Conservation (phyloP, 1,284 basidiomycete genomes). For the Porodaedalea pini region DNA sequence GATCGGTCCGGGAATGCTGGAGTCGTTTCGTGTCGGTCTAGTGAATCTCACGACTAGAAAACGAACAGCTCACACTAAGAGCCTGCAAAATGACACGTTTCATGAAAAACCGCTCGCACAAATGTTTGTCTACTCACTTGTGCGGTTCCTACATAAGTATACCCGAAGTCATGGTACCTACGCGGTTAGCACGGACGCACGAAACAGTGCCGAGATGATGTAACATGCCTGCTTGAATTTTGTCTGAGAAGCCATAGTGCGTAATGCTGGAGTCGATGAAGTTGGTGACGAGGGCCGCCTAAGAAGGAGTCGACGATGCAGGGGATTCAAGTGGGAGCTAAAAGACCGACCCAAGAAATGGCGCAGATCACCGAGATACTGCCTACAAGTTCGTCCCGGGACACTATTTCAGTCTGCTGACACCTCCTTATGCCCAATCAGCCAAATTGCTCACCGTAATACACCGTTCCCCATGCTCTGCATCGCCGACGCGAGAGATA, state of each 20-base stretch:
- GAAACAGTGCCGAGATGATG: neutral
- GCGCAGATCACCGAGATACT: no score
- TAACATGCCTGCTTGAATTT: conserved; percentile 36
- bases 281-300: neutral
- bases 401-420: conserved; percentile 6
- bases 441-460: conserved; percentile 2
- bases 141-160: conserved; percentile 47
- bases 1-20: conserved; percentile 78
- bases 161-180: conserved; percentile 4
- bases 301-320: no score
- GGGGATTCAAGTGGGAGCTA: neutral
- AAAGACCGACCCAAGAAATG: no score
- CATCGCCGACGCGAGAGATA: neutral
- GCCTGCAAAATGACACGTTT: conserved; percentile 34
- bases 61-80: conserved; percentile 54
- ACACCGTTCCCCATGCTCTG: neutral
- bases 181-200: conserved; percentile 4
- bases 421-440: neutral
- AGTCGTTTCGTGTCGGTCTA: neutral
- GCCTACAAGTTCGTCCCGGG: neutral
- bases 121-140: conserved; percentile 46
- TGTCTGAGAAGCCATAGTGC: conserved; percentile 25
- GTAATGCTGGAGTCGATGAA: neutral
- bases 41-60: neutral
- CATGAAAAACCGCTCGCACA: conserved; percentile 17